Percentiles rank a stretch among this genome's conserved stretches.
phyloP scores from a whole-genome alignment of 1,139 yeast species.

The Sugiyamaella castrensis region DNA sequence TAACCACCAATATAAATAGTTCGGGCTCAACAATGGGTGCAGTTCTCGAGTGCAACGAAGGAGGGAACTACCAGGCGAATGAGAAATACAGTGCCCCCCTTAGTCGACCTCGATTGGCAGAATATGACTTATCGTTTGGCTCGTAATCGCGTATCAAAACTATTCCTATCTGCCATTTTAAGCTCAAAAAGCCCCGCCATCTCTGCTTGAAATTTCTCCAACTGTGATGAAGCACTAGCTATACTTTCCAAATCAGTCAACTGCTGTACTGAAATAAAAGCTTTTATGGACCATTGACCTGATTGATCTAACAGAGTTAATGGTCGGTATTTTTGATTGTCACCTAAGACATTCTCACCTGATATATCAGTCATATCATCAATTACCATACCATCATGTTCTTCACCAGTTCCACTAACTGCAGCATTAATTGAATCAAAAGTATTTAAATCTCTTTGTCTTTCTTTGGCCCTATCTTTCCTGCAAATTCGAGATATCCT shows the following conservation, averaged over 20 bases:
- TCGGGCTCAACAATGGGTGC: slow-evolving; percentile 12
- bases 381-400: slow-evolving; percentile 27
- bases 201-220: slow-evolving; percentile 60
- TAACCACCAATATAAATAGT: slow-evolving; percentile 78
- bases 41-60: not conserved
- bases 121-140: slow-evolving; percentile 1
- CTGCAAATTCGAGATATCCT: slow-evolving; percentile 55
- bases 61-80: too few species aligned
- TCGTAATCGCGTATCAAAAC: slow-evolving; percentile 70
- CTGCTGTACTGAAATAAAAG: slow-evolving; percentile 65
- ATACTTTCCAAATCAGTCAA: slow-evolving; percentile 75
- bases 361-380: slow-evolving; percentile 30
- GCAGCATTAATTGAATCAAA: not conserved
- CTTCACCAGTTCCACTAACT: slow-evolving; percentile 20
- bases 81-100: too few species aligned
- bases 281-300: slow-evolving; percentile 59
- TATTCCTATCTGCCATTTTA: slow-evolving; percentile 71
- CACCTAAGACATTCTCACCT: slow-evolving; percentile 2
- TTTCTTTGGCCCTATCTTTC: slow-evolving; percentile 13
- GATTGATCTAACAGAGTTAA: slow-evolving; percentile 48
- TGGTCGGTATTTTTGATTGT: not conserved
- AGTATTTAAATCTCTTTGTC: slow-evolving; percentile 3
- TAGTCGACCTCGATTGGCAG: not conserved
- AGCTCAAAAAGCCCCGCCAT: slow-evolving; percentile 65
- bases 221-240: slow-evolving; percentile 60